Percentiles rank a stretch among this genome's conserved stretches.
phyloP scores from a whole-genome alignment of 441 rosid genomes.

The Breynia disticha region DNA sequence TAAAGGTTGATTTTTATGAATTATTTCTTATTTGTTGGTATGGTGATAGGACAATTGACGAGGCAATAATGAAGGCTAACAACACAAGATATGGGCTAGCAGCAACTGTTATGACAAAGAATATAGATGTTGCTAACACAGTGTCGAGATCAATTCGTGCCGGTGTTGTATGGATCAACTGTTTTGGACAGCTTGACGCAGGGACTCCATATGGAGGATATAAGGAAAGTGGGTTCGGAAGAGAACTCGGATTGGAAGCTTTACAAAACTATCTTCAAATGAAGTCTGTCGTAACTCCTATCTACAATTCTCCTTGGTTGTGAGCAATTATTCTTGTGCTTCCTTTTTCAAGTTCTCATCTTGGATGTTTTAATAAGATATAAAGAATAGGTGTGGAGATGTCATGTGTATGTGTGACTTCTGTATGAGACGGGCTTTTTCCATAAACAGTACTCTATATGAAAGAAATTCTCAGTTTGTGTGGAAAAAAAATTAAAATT shows the following conservation, averaged over 20 bases:
- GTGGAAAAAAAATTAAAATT: too few species aligned
- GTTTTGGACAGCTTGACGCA: conserved; percentile 40
- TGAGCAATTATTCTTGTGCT: too few species aligned
- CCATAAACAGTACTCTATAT: too few species aligned
- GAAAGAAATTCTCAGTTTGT: too few species aligned
- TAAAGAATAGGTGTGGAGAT: too few species aligned
- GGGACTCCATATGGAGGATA: conserved; percentile 72
- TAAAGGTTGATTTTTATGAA: too few species aligned
- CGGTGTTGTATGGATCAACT: conserved; percentile 64
- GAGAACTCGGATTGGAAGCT: conserved; percentile 54
- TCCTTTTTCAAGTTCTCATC: too few species aligned
- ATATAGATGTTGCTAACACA: conserved; percentile 60
- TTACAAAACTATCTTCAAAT: conserved; percentile 51
- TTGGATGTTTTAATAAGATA: too few species aligned
- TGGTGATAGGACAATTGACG: conserved; percentile 57
- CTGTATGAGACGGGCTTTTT: too few species aligned
- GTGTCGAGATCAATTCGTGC: conserved; percentile 78
- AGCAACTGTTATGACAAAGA: conserved; percentile 65
- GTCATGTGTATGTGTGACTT: too few species aligned
- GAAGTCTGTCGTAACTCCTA: conserved; percentile 66
- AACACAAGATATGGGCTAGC: conserved; percentile 66
- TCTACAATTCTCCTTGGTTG: conserved; percentile 71
- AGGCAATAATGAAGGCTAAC: conserved; percentile 67
- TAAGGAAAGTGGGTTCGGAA: conserved; percentile 70
- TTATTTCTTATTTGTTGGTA: neutral